Percentiles rank a stretch among this genome's conserved stretches.
phyloP scores from a whole-genome alignment of 495 filamentous ascomycete genomes.

The Stereocaulon alpinum region DNA sequence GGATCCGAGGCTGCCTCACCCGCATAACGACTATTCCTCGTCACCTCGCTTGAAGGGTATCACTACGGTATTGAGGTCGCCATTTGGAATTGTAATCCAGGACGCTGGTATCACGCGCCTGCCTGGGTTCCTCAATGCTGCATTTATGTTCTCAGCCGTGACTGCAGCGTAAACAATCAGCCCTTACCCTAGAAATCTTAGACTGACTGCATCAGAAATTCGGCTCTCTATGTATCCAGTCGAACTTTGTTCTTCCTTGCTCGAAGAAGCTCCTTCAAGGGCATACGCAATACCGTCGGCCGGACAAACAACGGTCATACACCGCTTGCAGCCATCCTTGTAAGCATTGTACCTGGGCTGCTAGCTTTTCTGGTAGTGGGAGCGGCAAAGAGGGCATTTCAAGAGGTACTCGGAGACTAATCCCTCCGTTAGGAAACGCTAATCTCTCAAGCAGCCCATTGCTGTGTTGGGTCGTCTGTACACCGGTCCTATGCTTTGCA shows the following conservation, averaged over 20 bases:
- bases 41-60: constrained; percentile 12
- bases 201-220: constrained; percentile 23
- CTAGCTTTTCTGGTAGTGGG: constrained; percentile 25
- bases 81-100: constrained; percentile 27
- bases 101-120: constrained; percentile 19
- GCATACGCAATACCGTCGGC: constrained; percentile 28
- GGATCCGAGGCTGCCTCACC: constrained; percentile 24
- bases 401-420: constrained; percentile 19
- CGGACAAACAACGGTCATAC: constrained; percentile 32
- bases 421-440: background rate
- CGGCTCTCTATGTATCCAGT: constrained; percentile 34
- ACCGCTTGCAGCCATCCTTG: constrained; percentile 31
- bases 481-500: constrained; percentile 29
- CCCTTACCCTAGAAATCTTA: background rate
- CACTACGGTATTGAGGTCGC: constrained; percentile 20
- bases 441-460: constrained; percentile 25
- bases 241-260: constrained; percentile 34
- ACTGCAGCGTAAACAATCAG: constrained; percentile 16
- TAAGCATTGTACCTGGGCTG: constrained; percentile 19
- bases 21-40: constrained; percentile 18
- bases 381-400: constrained; percentile 25
- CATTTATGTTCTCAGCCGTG: constrained; percentile 25
- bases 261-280: constrained; percentile 22
- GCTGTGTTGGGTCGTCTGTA: constrained; percentile 27
- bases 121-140: constrained; percentile 25